A percentile compares a stretch with the other conserved stretches of the same genome.
These are phyloP conservation scores for Syncephalastrum contaminatum DNA, from an alignment of 371 early-diverging fungal genomes.

Conservation along the genomic window DNA sequence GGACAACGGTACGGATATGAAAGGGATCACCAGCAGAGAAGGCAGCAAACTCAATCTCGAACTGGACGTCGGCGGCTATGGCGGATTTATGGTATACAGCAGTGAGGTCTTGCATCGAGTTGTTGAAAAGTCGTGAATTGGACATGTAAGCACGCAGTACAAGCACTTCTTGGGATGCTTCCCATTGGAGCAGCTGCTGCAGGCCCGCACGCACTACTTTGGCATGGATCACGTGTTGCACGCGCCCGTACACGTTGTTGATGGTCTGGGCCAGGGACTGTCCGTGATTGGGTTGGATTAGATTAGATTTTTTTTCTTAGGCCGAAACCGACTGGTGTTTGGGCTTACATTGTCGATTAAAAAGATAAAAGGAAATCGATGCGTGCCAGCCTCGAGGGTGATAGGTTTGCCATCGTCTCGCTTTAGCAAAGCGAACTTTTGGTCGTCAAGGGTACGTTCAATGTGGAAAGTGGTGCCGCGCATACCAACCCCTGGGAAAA, in stretches of 20 bases:
- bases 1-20: constrained; percentile 32
- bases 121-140: constrained; percentile 38
- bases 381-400: constrained; percentile 29
- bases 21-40: constrained; percentile 45
- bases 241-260: constrained; percentile 44
- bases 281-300: background rate
- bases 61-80: constrained; percentile 32
- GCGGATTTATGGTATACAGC: constrained; percentile 39
- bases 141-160: constrained; percentile 42
- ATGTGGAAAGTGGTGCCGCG: constrained; percentile 38
- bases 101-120: constrained; percentile 35
- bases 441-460: constrained; percentile 34
- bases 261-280: constrained; percentile 41
- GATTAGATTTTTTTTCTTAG: constrained; percentile 1
- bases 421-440: constrained; percentile 24
- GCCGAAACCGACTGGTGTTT: background rate
- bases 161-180: constrained; percentile 28
- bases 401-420: constrained; percentile 15
- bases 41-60: constrained; percentile 40
- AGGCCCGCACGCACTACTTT: constrained; percentile 38
- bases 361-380: constrained; percentile 44
- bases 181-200: constrained; percentile 28
- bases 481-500: constrained; percentile 33
- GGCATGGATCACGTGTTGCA: constrained; percentile 37
- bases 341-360: constrained; percentile 39